A percentile compares a stretch with the other conserved stretches of the same genome.
Conservation (phyloP, 306 rosid genomes). For the Carpinus fangiana region DNA sequence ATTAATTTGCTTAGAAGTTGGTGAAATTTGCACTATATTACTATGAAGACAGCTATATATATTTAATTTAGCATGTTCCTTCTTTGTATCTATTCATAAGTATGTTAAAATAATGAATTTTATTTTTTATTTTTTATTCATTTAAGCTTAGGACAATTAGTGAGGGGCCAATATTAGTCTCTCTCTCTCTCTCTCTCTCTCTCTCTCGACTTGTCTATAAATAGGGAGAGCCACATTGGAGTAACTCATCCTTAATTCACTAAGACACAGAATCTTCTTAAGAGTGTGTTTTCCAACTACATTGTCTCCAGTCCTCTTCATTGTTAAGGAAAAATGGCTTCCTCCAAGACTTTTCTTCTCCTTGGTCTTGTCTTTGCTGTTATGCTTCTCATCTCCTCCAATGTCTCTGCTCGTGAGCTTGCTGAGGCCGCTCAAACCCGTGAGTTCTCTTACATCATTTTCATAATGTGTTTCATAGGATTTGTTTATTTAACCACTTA, state of each 20-base stretch:
- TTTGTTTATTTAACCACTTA: too few relatives aligned
- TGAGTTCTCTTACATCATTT: too few relatives aligned
- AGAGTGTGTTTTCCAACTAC: not conserved
- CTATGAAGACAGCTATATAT: too few relatives aligned
- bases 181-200: not conserved
- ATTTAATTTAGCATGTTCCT: too few relatives aligned
- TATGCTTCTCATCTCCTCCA: not conserved
- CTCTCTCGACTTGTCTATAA: not conserved
- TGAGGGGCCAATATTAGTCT: too few relatives aligned
- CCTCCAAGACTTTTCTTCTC: slow-evolving; percentile 6
- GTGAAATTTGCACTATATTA: too few relatives aligned
- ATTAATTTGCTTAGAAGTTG: too few relatives aligned
- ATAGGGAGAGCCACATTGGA: not conserved
- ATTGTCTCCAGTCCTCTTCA: not conserved
- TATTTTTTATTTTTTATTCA: too few relatives aligned
- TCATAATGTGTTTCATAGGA: too few relatives aligned
- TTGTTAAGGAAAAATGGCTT: not conserved
- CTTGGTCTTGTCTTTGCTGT: slow-evolving; percentile 7
- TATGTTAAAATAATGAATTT: too few relatives aligned
- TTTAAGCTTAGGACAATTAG: too few relatives aligned
- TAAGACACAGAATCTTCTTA: not conserved
- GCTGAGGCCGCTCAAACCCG: not conserved
- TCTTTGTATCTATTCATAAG: too few relatives aligned
- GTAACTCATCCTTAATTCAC: not conserved
- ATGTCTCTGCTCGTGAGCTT: not conserved